These are phyloP conservation scores for Penicillium sp. DNA, from an alignment of 2,329 filamentous ascomycete species.

Conservation along the genomic window DNA sequence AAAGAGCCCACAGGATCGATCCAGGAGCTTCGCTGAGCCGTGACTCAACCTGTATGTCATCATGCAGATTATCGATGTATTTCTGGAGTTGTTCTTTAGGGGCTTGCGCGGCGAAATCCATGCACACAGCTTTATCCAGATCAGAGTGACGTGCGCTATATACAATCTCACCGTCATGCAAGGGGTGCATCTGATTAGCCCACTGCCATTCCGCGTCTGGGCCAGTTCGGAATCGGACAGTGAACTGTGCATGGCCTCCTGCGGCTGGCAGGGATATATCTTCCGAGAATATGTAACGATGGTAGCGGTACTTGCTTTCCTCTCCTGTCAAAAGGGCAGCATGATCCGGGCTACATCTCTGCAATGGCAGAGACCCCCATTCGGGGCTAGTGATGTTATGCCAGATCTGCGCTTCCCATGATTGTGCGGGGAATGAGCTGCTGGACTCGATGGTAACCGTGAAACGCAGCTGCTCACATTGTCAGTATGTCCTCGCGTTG, in stretches of 20 bases:
- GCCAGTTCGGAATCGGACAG: constrained; percentile 36
- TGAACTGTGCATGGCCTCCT: constrained; percentile 33
- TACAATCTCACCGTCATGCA: constrained; percentile 37
- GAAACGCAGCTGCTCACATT: constrained; percentile 46
- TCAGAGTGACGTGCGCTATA: constrained; percentile 24
- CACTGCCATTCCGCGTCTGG: constrained; percentile 36
- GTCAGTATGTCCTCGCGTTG: background rate
- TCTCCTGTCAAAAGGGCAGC: constrained; percentile 24
- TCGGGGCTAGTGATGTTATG: constrained; percentile 53
- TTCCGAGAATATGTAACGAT: constrained; percentile 31
- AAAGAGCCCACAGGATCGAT: constrained; percentile 38
- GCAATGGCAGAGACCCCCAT: constrained; percentile 53
- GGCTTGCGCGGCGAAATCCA: constrained; percentile 10
- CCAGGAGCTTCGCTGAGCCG: constrained; percentile 36
- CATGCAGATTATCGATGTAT: constrained; percentile 31
- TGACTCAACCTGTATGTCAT: constrained; percentile 28
- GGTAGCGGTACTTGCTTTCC: constrained; percentile 17
- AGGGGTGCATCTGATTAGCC: constrained; percentile 36
- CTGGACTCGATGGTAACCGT: constrained; percentile 62
- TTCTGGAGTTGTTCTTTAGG: constrained; percentile 18
- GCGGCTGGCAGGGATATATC: constrained; percentile 23
- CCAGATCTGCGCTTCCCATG: constrained; percentile 71
- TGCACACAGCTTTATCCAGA: background rate
- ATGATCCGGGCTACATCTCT: constrained; percentile 27
- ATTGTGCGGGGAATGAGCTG: constrained; percentile 43